These are phyloP conservation scores for Barnettozyma pratensis DNA, from an alignment of 805 yeast genomes.

Conservation along the genomic window DNA sequence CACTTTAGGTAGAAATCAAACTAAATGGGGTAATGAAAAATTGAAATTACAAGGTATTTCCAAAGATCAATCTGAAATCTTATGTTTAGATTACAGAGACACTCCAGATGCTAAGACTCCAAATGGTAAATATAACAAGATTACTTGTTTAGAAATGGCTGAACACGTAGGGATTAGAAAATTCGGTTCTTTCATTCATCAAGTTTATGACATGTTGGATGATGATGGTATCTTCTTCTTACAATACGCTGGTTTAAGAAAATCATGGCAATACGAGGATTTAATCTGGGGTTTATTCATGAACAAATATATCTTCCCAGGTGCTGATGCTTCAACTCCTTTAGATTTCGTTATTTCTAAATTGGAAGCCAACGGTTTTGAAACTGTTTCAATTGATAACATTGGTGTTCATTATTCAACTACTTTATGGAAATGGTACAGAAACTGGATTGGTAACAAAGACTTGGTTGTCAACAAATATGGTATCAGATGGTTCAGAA, in stretches of 20 bases:
- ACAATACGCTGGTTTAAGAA: slow-evolving; percentile 88
- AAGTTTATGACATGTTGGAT: slow-evolving; percentile 81
- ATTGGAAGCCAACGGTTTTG: slow-evolving; percentile 83
- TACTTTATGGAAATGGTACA: slow-evolving; percentile 90
- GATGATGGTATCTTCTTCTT: slow-evolving; percentile 86
- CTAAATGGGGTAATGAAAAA: slow-evolving; percentile 78
- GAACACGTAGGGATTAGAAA: slow-evolving; percentile 94
- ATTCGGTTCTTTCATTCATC: slow-evolving; percentile 66
- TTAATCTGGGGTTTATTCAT: slow-evolving; percentile 91
- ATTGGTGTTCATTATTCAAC: slow-evolving; percentile 92
- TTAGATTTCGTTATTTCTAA: slow-evolving; percentile 73
- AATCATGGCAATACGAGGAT: slow-evolving; percentile 93
- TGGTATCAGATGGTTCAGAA: slow-evolving; percentile 86
- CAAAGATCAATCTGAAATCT: slow-evolving; percentile 64
- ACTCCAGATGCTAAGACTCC: slow-evolving; percentile 60
- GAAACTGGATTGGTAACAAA: slow-evolving; percentile 86
- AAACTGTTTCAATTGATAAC: slow-evolving; percentile 76
- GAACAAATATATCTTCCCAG: slow-evolving; percentile 96
- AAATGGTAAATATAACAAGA: slow-evolving; percentile 63
- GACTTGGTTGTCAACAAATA: slow-evolving; percentile 72
- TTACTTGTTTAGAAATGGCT: slow-evolving; percentile 91
- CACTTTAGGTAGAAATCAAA: slow-evolving; percentile 86
- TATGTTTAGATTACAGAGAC: slow-evolving; percentile 87
- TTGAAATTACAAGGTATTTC: slow-evolving; percentile 65
- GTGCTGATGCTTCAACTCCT: slow-evolving; percentile 96